A percentile compares a stretch with the other conserved stretches of the same genome.
Evolutionary conservation across 345 rosid genomes (phyloP).

Genomic region (Brassica nigra): DNA sequence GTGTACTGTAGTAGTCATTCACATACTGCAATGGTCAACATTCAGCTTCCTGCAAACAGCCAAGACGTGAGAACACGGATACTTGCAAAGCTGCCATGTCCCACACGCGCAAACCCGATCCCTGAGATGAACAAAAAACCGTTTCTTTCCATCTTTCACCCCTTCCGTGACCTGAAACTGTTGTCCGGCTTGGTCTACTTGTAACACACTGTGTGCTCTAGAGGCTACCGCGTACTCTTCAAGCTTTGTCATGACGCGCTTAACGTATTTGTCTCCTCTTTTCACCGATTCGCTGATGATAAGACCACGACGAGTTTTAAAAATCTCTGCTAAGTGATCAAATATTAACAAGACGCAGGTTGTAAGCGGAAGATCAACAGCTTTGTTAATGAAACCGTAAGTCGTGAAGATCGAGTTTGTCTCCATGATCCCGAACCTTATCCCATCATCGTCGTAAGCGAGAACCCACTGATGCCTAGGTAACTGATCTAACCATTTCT

Average conservation of each 20-base stretch:
- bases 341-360: not conserved
- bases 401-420: not conserved
- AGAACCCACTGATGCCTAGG: not conserved
- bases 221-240: not conserved
- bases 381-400: not conserved
- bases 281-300: not conserved
- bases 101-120: conserved; percentile 2
- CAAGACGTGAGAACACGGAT: conserved; percentile 7
- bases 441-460: not conserved
- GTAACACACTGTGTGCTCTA: not conserved
- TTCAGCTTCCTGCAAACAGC: conserved; percentile 21
- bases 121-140: not conserved
- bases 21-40: conserved; percentile 21
- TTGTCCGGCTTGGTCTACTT: not conserved
- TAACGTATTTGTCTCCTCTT: not conserved
- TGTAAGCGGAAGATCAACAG: not conserved
- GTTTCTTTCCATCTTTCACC: not conserved
- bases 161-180: conserved; percentile 16
- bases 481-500: not conserved
- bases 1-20: not conserved
- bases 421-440: not conserved
- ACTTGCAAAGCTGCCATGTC: not conserved
- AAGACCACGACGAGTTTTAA: not conserved
- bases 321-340: not conserved
- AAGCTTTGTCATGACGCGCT: not conserved